Evolutionary conservation across 306 rosid genomes (phyloP).

Genomic region (Fagus sylvatica): DNA sequence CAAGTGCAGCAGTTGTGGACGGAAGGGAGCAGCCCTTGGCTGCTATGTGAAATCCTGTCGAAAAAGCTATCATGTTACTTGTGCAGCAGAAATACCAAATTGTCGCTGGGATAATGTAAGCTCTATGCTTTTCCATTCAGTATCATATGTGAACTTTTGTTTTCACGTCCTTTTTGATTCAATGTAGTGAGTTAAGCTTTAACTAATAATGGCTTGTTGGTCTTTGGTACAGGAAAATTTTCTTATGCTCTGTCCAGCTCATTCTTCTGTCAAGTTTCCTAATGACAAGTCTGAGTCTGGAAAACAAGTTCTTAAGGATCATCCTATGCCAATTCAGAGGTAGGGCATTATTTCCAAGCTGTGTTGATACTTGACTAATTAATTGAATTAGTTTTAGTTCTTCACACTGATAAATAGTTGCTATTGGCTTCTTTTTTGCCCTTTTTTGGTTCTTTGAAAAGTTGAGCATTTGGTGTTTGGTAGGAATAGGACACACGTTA

Average conservation of each 20-base stretch:
- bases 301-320: conserved; percentile 32
- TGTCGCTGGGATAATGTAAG: conserved; percentile 81
- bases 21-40: conserved; percentile 94
- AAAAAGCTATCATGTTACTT: conserved; percentile 79
- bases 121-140: background rate
- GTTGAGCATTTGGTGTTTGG: background rate
- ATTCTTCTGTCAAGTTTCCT: conserved; percentile 65
- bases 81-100: conserved; percentile 66
- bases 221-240: conserved; percentile 55
- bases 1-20: conserved; percentile 75
- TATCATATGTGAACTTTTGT: background rate
- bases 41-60: conserved; percentile 83
- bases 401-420: background rate
- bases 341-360: conserved; percentile 12
- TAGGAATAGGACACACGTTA: background rate
- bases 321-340: conserved; percentile 27
- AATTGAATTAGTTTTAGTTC: background rate
- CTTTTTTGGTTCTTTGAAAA: too few relatives aligned
- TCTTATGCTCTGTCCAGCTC: conserved; percentile 83
- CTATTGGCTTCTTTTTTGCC: background rate
- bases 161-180: background rate
- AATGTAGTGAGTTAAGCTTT: conserved; percentile 18
- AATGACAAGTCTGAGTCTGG: conserved; percentile 50
- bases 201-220: conserved; percentile 2
- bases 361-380: background rate